Base-by-base conservation (phyloP, 1,139 yeast species). In the Debaryomyces sp. region DNA sequence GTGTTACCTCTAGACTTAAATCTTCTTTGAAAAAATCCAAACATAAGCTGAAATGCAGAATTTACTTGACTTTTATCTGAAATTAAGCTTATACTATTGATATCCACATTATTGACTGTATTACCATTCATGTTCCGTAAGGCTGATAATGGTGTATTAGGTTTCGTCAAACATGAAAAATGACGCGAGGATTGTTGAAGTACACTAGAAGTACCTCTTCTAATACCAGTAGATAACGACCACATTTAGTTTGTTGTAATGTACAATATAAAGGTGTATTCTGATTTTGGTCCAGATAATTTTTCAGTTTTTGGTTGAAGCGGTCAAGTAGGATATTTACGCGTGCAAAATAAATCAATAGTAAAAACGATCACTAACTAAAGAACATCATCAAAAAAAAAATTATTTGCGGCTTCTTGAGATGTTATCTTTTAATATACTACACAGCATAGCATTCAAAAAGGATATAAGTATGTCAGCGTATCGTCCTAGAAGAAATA, bases 1-100 rank as follows among this genome's bases (percentile, higher is more conserved):
- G 96, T 90, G 71, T 90, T 88, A 70, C 99, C 99, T 75, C 96
- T 84, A 26, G 91, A 78, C 65, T 88, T 85, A 85, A 92, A 86
- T 73, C 97, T 81, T 71, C 77, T 70, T 63, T 80, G 80, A 59
- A 78, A 60, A 55, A 82, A 68, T 62, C 80, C 68, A 48, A 71
- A 50, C 6, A 71, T 51, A 35, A 63, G 54, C 47, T 59, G 64
- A 38, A 68, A 57, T 6, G 70, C 66, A 2, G 60, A 35, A 22
- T 7, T 23, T 12, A 15, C 29, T 45, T 41, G 43, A n/a, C 21
- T 29, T 22, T 35, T 22, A 13, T 45, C 41, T 7, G 42, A 33
- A 7, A 27, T 29, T 39, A 18, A 44, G 13, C 12, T 23, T 45
- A 45, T 45, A 15, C 43, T 27, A 23, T 29, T 36, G 27, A 30